phyloP scores from a whole-genome alignment of 495 filamentous ascomycete genomes.

The Penicillium angulare region DNA sequence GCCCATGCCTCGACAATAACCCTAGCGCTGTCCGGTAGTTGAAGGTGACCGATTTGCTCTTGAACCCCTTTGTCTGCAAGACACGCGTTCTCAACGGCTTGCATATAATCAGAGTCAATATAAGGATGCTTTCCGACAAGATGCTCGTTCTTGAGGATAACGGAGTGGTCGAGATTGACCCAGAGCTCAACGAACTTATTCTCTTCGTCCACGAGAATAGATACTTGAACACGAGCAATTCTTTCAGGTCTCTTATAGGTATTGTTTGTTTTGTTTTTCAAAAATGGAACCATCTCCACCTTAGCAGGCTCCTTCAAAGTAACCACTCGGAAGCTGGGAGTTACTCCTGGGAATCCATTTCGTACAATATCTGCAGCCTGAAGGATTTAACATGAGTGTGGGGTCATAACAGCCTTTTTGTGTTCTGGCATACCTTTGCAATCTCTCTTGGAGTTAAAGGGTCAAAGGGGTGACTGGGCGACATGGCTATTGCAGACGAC shows the following conservation, averaged over 20 bases:
- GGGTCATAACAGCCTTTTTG: not conserved
- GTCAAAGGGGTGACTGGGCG: slow-evolving; percentile 34
- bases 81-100: slow-evolving; percentile 30
- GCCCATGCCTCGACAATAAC: slow-evolving; percentile 39
- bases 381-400: not conserved
- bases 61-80: slow-evolving; percentile 19
- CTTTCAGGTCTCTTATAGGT: slow-evolving; percentile 17
- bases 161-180: slow-evolving; percentile 13
- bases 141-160: slow-evolving; percentile 8
- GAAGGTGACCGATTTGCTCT: slow-evolving; percentile 19
- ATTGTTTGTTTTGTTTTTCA: too few relatives aligned
- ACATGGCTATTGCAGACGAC: too few relatives aligned
- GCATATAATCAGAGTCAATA: slow-evolving; percentile 31
- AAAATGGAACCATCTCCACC: slow-evolving; percentile 22
- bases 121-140: slow-evolving; percentile 27
- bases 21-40: slow-evolving; percentile 27
- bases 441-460: slow-evolving; percentile 25
- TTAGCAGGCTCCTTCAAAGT: slow-evolving; percentile 30
- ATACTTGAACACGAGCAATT: slow-evolving; percentile 20
- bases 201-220: slow-evolving; percentile 2
- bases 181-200: slow-evolving; percentile 16
- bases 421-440: slow-evolving; percentile 9
- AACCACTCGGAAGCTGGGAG: slow-evolving; percentile 22
- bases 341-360: not conserved
- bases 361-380: slow-evolving; percentile 17